Base-by-base conservation (phyloP, 2,329 filamentous ascomycete genomes). In the Kalmusia sp. region DNA sequence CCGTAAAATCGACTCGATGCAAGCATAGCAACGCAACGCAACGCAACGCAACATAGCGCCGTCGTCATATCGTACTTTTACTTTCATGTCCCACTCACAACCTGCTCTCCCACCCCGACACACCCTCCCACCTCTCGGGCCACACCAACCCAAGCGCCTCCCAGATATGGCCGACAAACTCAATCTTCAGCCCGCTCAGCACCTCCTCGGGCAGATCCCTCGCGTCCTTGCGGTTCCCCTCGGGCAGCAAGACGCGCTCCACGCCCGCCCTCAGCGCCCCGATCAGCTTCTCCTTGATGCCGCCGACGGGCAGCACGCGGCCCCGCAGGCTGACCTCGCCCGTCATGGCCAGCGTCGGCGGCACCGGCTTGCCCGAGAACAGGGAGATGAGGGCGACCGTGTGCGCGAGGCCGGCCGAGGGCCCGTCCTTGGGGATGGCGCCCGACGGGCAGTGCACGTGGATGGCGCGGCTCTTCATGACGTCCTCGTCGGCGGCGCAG, bases 281-380 rank as follows among this genome's bases (percentile, higher is more conserved):
- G 70, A 99, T 98, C 48, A 98, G 82, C 76, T 99, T 99, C 84
- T 99, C 93, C 78, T 98, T 97, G 79, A 99, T 98, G 15, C 95
- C 95, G 48, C 95, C 95, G 30, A 99, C 95, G 22, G 93, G 92
- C 76, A 95, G 91, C 51, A 99, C 90, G 60, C 92, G 87, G 19
- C 95, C 95, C 35, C 95, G 86, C 22, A 99, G 85, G 51, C 90
- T 92, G 57, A 89, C 78, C 68, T 89, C 87, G 7, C 87, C 87
- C 0, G 95, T 99, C 95, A 99, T 99, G 37, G 95, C 95, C 75
- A 99, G 87, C 3, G 90, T 92, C 0, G 93, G 91, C 34, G 93
- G 91, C 3, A 99, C 93, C 22, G 90, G 81, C 68, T 92, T 92
- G 55, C 88, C 90, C 8, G 87, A 89, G 74, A 99, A 96, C 15